Conservation (phyloP, 331 rosid species). For the Telfairia occidentalis region DNA sequence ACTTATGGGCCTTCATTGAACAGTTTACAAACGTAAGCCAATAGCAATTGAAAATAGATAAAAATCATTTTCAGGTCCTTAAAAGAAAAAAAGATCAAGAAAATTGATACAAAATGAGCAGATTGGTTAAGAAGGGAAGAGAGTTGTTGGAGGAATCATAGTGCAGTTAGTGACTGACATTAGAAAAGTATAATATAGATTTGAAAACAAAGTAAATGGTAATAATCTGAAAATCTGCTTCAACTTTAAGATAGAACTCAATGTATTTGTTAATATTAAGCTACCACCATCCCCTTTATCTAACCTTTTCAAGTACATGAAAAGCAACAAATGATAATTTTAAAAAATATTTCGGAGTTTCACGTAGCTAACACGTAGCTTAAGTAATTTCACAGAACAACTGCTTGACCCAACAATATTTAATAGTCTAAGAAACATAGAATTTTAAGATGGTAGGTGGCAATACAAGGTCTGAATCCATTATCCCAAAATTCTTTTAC, state of each 20-base stretch:
- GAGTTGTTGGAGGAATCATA: not conserved
- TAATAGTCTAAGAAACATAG: not conserved
- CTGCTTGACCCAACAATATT: not conserved
- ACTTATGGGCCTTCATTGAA: constrained; percentile 62
- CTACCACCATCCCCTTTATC: not conserved
- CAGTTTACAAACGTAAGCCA: constrained; percentile 30
- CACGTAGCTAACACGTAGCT: not conserved
- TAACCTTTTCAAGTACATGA: not conserved
- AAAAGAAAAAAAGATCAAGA: not conserved
- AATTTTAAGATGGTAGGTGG: not conserved
- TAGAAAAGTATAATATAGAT: not conserved
- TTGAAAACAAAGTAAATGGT: not conserved
- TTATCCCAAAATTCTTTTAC: not conserved
- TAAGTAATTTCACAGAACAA: not conserved
- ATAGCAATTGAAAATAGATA: constrained; percentile 32
- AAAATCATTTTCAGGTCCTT: not conserved
- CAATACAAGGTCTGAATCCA: not conserved
- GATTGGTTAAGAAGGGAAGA: not conserved
- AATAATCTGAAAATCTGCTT: not conserved
- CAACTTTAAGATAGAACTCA: not conserved
- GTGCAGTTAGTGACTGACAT: not conserved
- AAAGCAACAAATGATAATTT: not conserved
- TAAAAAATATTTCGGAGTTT: not conserved
- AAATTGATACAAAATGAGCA: not conserved
- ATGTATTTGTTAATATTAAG: not conserved